These are phyloP conservation scores for Candida insectalens DNA, from an alignment of 805 yeast species.

Conservation along the genomic window DNA sequence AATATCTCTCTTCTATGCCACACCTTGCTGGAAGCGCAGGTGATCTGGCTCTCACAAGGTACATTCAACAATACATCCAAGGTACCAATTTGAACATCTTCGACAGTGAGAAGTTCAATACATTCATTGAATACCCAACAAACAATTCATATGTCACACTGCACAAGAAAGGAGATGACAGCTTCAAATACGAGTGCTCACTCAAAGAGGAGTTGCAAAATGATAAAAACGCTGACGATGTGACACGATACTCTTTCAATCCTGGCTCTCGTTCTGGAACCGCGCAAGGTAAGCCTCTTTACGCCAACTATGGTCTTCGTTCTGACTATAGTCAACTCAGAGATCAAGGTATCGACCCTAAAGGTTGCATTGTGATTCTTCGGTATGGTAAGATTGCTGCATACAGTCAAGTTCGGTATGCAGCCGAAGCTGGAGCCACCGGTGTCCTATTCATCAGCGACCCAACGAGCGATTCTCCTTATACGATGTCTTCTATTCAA, in stretches of 20 bases:
- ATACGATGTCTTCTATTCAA: slow-evolving; percentile 37
- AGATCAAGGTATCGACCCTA: slow-evolving; percentile 27
- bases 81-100: slow-evolving; percentile 46
- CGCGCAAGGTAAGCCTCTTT: slow-evolving; percentile 43
- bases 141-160: slow-evolving; percentile 23
- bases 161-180: slow-evolving; percentile 11
- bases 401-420: slow-evolving; percentile 42
- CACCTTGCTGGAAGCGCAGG: slow-evolving; percentile 87
- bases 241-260: slow-evolving; percentile 46
- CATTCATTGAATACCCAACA: slow-evolving; percentile 59
- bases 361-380: slow-evolving; percentile 48
- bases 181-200: slow-evolving; percentile 11
- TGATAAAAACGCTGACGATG: slow-evolving; percentile 13
- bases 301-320: slow-evolving; percentile 56
- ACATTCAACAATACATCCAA: slow-evolving; percentile 47
- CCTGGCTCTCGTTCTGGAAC: slow-evolving; percentile 59
- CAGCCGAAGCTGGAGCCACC: slow-evolving; percentile 44
- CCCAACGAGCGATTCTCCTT: slow-evolving; percentile 19
- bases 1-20: slow-evolving; percentile 71
- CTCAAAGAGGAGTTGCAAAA: slow-evolving; percentile 13
- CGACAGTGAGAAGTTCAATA: slow-evolving; percentile 39
- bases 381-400: slow-evolving; percentile 39
- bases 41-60: slow-evolving; percentile 62
- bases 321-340: slow-evolving; percentile 40
- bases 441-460: slow-evolving; percentile 64